Base-by-base conservation (phyloP, 2,329 filamentous ascomycete genomes). In the Scytalidium lignicola region DNA sequence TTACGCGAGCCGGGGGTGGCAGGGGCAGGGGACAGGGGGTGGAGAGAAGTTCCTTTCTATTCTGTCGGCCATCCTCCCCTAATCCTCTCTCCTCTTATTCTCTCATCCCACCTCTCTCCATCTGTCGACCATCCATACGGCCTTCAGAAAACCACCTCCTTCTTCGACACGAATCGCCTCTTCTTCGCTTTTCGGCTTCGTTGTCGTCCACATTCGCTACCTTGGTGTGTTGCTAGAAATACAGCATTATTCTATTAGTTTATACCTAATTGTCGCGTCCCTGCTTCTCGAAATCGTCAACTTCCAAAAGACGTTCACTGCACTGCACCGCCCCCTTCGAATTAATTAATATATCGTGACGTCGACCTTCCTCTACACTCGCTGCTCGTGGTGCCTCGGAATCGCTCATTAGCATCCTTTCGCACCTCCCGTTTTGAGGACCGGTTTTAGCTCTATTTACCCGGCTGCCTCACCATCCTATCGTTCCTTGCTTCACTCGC, bases 191-290 rank as follows among this genome's bases (percentile, higher is more conserved):
- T 43, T 48, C 44, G 47, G 40, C 48, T 40, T 42, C 43, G 22
- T 48, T 42, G 45, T 49, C 28, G 23, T 18, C 43, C 26, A 53
- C 51, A 49, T 44, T 51, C 51, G 51, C 48, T 53, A 48, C 43
- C 17, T 49, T 21, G 19, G 23, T 2, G 26, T 28, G 12, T n/a
- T 37, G 32, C 32, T 15, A 6, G 10, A 26, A 6, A 5, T 26
- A 6, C 10, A 26, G 5, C 23, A 26, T 26, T 10, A 26, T 10
- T n/a, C 23, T 26, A 26, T 6, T 26, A 26, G 5, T 26, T 26
- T 26, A 4, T 37, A 13, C 26, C 13, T 28, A 7, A 28, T n/a
- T 37, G 32, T 37, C 32, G 32, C 32, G 32, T 37, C 32, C 32
- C 32, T 37, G 32, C 32, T 37, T 37, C n/a, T 37, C 32, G 32